Conservation (phyloP, 768 basidiomycete species). For the Kwoniella bestiolae region DNA sequence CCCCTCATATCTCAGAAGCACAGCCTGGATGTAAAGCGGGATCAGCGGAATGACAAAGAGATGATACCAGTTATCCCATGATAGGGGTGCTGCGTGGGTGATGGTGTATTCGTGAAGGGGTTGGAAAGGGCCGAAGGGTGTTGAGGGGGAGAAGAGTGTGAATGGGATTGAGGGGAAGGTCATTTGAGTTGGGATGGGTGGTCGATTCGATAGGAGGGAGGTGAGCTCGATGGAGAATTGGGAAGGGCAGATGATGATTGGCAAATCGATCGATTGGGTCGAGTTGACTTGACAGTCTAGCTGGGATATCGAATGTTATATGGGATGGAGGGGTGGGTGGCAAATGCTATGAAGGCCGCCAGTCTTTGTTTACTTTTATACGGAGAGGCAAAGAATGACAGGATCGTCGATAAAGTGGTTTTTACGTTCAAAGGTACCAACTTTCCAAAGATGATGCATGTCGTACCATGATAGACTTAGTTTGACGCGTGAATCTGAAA, state of each 20-base stretch:
- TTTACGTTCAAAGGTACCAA: too few species aligned
- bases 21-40: constrained; percentile 33
- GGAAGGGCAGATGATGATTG: too few species aligned
- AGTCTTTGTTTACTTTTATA: too few species aligned
- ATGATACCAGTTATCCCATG: constrained; percentile 22
- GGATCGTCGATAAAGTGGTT: too few species aligned
- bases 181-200: too few species aligned
- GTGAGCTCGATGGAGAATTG: too few species aligned
- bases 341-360: too few species aligned
- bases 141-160: constrained; percentile 11
- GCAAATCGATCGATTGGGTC: neutral
- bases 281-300: too few species aligned
- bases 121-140: constrained; percentile 37
- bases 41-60: constrained; percentile 30
- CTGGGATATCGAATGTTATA: too few species aligned
- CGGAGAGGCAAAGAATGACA: too few species aligned
- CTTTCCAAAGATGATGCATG: neutral
- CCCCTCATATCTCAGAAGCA: constrained; percentile 30
- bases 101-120: constrained; percentile 38
- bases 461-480: neutral
- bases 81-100: constrained; percentile 24
- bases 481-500: neutral
- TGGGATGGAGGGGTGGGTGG: too few species aligned
- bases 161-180: neutral
- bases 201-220: too few species aligned